These are phyloP conservation scores for Botrytis elliptica DNA, from an alignment of 2,329 filamentous ascomycete genomes.

Conservation along the genomic window DNA sequence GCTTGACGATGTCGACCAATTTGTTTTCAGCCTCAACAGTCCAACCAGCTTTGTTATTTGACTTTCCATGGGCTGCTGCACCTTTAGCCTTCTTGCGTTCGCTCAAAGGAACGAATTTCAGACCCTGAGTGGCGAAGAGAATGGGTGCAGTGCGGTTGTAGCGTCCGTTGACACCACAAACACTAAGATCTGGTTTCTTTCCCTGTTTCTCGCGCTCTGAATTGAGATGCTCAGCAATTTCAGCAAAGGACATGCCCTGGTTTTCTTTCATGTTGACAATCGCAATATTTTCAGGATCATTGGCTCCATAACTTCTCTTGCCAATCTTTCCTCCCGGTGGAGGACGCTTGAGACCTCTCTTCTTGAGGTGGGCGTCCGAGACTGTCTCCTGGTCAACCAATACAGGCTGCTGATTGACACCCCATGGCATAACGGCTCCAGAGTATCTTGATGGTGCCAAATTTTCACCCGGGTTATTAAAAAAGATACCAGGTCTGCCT, in stretches of 20 bases:
- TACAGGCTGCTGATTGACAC: slow-evolving; percentile 26
- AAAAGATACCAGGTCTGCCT: background rate
- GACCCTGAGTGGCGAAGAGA: slow-evolving; percentile 33
- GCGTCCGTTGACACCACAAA: slow-evolving; percentile 31
- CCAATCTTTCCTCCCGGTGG: slow-evolving; percentile 24
- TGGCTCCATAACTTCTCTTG: slow-evolving; percentile 36
- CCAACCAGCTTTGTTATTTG: slow-evolving; percentile 23
- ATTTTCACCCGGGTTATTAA: slow-evolving; percentile 16
- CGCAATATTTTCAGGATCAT: slow-evolving; percentile 38
- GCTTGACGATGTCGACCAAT: slow-evolving; percentile 27
- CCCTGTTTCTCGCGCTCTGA: slow-evolving; percentile 27
- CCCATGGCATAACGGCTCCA: slow-evolving; percentile 29
- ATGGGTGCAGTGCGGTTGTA: slow-evolving; percentile 39
- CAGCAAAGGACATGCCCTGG: slow-evolving; percentile 24
- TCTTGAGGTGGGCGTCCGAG: slow-evolving; percentile 32
- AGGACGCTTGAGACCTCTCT: slow-evolving; percentile 30
- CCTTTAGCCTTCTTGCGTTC: slow-evolving; percentile 24
- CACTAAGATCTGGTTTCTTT: slow-evolving; percentile 27
- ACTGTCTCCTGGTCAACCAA: slow-evolving; percentile 25
- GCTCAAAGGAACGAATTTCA: slow-evolving; percentile 31
- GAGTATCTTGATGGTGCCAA: slow-evolving; percentile 29
- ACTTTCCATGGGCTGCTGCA: slow-evolving; percentile 4
- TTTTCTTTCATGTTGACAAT: slow-evolving; percentile 38
- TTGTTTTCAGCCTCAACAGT: slow-evolving; percentile 26
- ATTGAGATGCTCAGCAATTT: slow-evolving; percentile 34